Base-by-base conservation (phyloP, 305 asterid species). In the Andrographis paniculata region DNA sequence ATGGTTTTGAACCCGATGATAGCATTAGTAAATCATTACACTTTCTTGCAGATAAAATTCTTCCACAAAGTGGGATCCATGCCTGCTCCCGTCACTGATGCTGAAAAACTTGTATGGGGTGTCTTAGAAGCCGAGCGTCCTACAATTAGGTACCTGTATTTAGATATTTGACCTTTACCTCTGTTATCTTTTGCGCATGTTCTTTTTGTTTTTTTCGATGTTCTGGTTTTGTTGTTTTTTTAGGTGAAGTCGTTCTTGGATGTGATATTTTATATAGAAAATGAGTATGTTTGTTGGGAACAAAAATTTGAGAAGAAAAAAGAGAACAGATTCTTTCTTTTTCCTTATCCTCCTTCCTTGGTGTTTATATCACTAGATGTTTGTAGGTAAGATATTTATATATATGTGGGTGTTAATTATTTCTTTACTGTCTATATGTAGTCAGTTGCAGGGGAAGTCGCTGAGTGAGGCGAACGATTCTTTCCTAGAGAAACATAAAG, bases 71-170 rank as follows among this genome's bases (percentile, higher is more conserved):
- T 79, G 42, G 94, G 72, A 45, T 76, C 91, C 36, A 64, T 83
- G 83, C 69, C 84, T 37, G 66, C 74, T 56, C 95, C 96, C 10
- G 75, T 70, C 50, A 84, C 85, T 17, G 93, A 77, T 63, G 57
- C 80, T 21, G 95, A 87, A 61, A 87, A 79, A 65, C 73, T 91
- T 59, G 72, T 87, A 42, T 83, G 91, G 82, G 77, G 72, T 50
- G 95, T 87, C 58, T 40, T 91, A 55, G 94, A 91, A 65, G 94
- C 80, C 48, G 96, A 91, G 62, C 84, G 91, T 42, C 79, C 80
- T 50, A 59, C 72, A 30, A 77, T 83, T 65, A 81, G 96, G 99
- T 84, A 62, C 64, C 61, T 33, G 8, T 33, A 33, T 33, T 6
- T 43, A 46, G 53, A 23, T 55, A 1, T 27, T 30, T 6, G 16